phyloP scores from a whole-genome alignment of 208 protist genomes.

The Balamuthia mandrillaris region DNA sequence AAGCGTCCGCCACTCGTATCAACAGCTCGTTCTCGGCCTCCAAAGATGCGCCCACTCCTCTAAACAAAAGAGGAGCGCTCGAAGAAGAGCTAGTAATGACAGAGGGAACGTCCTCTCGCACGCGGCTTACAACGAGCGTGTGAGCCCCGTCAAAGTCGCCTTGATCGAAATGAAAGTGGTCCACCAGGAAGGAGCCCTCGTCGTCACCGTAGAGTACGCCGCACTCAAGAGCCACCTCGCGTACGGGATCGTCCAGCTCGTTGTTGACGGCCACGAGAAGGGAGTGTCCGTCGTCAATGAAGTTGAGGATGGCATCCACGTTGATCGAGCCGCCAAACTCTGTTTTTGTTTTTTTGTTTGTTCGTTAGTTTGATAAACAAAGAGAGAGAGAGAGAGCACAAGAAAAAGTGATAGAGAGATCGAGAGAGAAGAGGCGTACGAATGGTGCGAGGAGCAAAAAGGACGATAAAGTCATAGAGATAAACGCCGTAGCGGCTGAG shows the following conservation, averaged over 20 bases:
- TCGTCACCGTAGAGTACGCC: constrained; percentile 65
- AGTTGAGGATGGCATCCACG: constrained; percentile 44
- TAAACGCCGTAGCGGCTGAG: constrained; percentile 61
- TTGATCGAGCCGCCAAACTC: constrained; percentile 39
- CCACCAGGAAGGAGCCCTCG: constrained; percentile 49
- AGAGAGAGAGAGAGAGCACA: not conserved
- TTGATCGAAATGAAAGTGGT: constrained; percentile 61
- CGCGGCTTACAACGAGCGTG: constrained; percentile 45
- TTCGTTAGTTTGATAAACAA: not conserved
- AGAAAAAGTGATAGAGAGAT: not conserved
- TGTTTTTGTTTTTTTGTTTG: not conserved
- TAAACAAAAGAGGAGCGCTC: constrained; percentile 49
- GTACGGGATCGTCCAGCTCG: constrained; percentile 45
- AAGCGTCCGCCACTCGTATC: constrained; percentile 46
- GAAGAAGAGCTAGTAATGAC: constrained; percentile 8
- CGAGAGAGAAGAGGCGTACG: not conserved
- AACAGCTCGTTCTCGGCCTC: constrained; percentile 43
- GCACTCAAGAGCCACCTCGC: constrained; percentile 55
- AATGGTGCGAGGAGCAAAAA: constrained; percentile 55
- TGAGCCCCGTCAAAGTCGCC: constrained; percentile 48
- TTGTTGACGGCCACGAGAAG: constrained; percentile 54
- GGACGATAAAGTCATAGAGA: constrained; percentile 59
- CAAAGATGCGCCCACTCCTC: constrained; percentile 54
- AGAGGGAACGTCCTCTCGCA: constrained; percentile 34
- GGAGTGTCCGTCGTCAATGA: constrained; percentile 64